Conservation (phyloP, 2,329 filamentous ascomycete species). For the Colletotrichum coccodes region DNA sequence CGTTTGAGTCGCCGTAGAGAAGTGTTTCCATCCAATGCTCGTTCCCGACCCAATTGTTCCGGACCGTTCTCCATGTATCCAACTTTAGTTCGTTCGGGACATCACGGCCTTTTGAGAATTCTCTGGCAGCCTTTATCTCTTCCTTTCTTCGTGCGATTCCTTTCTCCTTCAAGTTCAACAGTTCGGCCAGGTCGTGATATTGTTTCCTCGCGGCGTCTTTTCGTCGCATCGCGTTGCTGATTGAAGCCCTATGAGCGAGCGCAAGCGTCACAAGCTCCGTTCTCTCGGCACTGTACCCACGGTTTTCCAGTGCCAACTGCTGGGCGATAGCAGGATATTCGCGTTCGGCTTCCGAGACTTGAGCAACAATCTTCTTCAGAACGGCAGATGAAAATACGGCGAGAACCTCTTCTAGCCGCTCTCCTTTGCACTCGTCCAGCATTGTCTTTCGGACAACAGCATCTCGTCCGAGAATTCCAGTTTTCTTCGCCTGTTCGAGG, state of each 20-base stretch:
- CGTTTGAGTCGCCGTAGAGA: slow-evolving; percentile 70
- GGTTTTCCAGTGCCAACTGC: slow-evolving; percentile 66
- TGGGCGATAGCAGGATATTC: slow-evolving; percentile 61
- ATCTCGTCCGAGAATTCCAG: slow-evolving; percentile 82
- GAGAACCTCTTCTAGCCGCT: slow-evolving; percentile 87
- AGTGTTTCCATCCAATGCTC: slow-evolving; percentile 79
- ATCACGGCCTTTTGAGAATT: slow-evolving; percentile 35
- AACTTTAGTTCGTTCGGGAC: slow-evolving; percentile 54
- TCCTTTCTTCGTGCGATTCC: slow-evolving; percentile 66
- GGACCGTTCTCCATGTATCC: slow-evolving; percentile 68
- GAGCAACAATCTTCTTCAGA: slow-evolving; percentile 73
- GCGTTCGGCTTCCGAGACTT: slow-evolving; percentile 48
- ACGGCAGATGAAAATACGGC: slow-evolving; percentile 86
- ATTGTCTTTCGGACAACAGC: slow-evolving; percentile 89
- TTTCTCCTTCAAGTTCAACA: slow-evolving; percentile 72
- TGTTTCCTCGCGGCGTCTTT: slow-evolving; percentile 68
- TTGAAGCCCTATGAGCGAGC: slow-evolving; percentile 76
- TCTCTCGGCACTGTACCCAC: slow-evolving; percentile 65
- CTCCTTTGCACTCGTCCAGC: slow-evolving; percentile 95
- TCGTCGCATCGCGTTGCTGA: slow-evolving; percentile 66
- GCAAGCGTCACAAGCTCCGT: slow-evolving; percentile 72
- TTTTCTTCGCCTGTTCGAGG: slow-evolving; percentile 89
- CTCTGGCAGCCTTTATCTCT: slow-evolving; percentile 45
- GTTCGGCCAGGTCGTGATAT: slow-evolving; percentile 71
- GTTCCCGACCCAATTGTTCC: slow-evolving; percentile 83